Percentiles rank a stretch among this genome's conserved stretches.
phyloP scores from a whole-genome alignment of 1,284 basidiomycete species.

The Irpex lacteus region DNA sequence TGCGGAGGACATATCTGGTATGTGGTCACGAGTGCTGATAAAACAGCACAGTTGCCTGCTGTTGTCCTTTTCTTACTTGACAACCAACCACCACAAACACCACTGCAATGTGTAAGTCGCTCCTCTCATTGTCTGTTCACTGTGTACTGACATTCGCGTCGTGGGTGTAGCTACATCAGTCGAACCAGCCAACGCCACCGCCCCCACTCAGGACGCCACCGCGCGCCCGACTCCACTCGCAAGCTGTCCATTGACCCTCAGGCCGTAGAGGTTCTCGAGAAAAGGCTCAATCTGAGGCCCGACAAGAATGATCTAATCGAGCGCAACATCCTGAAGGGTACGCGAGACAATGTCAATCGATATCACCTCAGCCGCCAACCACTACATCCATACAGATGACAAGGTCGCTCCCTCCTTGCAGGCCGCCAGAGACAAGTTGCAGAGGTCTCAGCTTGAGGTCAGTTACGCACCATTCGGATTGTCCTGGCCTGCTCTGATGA shows the following conservation, averaged over 20 bases:
- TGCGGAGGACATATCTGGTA: not conserved
- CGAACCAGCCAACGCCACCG: not conserved
- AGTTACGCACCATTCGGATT: constrained; percentile 12
- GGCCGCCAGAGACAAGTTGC: constrained; percentile 62
- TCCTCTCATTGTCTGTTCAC: not conserved
- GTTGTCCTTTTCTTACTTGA: not conserved
- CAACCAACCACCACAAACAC: not conserved
- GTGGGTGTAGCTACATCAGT: not conserved
- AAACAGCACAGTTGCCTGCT: not conserved
- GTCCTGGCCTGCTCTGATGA: not conserved
- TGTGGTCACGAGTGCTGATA: not conserved
- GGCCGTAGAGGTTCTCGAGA: constrained; percentile 51
- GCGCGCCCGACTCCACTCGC: constrained; percentile 23
- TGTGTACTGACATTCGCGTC: not conserved
- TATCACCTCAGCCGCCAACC: not conserved
- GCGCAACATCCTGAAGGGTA: constrained; percentile 76
- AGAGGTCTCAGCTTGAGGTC: constrained; percentile 69
- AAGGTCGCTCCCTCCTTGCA: constrained; percentile 70
- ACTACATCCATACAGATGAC: constrained; percentile 45
- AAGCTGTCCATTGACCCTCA: constrained; percentile 39
- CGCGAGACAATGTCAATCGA: constrained; percentile 13
- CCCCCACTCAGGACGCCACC: constrained; percentile 11
- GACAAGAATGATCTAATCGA: constrained; percentile 66
- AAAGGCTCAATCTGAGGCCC: constrained; percentile 52
- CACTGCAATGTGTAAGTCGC: not conserved